A percentile compares a stretch with the other conserved stretches of the same genome.
Conservation (phyloP, 2,329 filamentous ascomycete species). For the Hymenoscyphus repandus region DNA sequence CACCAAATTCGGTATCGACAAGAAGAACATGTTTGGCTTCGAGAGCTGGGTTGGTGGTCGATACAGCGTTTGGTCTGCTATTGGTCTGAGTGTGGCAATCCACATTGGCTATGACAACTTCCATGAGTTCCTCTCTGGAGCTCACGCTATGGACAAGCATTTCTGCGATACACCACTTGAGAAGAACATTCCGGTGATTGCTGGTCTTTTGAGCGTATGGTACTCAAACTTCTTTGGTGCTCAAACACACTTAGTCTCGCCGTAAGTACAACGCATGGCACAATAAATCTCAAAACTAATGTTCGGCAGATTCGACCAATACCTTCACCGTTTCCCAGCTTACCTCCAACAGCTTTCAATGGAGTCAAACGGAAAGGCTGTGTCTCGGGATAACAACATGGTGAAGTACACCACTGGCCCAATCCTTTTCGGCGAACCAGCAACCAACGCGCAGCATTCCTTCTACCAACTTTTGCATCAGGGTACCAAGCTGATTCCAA, state of each 20-base stretch:
- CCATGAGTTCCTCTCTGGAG: constrained; percentile 89
- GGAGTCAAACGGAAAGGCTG: constrained; percentile 98
- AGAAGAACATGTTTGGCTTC: constrained; percentile 99
- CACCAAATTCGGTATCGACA: constrained; percentile 97
- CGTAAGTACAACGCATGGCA: constrained; percentile 51
- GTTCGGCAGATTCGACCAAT: constrained; percentile 91
- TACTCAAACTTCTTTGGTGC: constrained; percentile 99
- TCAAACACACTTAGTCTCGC: constrained; percentile 94
- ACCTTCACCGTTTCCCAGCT: constrained; percentile 96
- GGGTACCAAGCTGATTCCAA: constrained; percentile 96
- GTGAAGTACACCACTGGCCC: constrained; percentile 97
- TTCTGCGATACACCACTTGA: constrained; percentile 87
- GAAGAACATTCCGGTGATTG: constrained; percentile 91
- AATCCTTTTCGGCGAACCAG: constrained; percentile 95
- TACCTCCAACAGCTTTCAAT: constrained; percentile 99
- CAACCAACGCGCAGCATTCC: constrained; percentile 98
- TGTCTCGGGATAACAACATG: constrained; percentile 80
- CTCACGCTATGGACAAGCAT: constrained; percentile 97
- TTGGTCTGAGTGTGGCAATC: constrained; percentile 87
- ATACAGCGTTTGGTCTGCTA: constrained; percentile 98
- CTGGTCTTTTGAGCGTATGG: constrained; percentile 92
- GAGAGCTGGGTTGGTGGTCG: constrained; percentile 97
- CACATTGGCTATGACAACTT: constrained; percentile 99
- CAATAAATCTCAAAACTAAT: constrained; percentile 8
- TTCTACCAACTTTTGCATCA: constrained; percentile 99